phyloP scores from a whole-genome alignment of 768 basidiomycete species.

The Exidia glandulosa region DNA sequence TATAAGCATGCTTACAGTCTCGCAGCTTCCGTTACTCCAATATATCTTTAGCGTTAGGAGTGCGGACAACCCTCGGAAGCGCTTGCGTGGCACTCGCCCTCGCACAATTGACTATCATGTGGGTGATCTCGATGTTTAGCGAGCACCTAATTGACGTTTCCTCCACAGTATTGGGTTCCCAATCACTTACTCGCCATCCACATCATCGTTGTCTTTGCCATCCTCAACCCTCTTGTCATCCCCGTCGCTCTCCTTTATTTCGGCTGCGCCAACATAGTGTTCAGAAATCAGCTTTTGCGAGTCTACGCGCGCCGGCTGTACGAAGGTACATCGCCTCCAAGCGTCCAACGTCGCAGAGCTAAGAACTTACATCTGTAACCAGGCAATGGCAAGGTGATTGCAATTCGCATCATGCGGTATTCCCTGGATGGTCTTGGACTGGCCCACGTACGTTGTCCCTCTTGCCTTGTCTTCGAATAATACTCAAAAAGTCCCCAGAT shows the following conservation, averaged over 20 bases:
- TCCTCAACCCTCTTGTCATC: slow-evolving; percentile 24
- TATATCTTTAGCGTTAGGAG: slow-evolving; percentile 7
- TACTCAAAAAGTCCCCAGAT: slow-evolving; percentile 3
- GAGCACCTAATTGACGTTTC: neutral
- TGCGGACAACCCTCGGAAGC: slow-evolving; percentile 8
- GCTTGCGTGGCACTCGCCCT: slow-evolving; percentile 9
- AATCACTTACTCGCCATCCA: slow-evolving; percentile 19
- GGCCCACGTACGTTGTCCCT: slow-evolving; percentile 8
- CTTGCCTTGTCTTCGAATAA: neutral
- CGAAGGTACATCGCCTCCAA: neutral
- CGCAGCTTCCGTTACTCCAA: slow-evolving; percentile 8
- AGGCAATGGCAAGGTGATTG: slow-evolving; percentile 8
- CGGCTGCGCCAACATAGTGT: slow-evolving; percentile 12
- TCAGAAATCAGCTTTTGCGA: slow-evolving; percentile 16
- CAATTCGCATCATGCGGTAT: slow-evolving; percentile 19
- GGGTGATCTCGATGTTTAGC: neutral
- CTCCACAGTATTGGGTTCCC: slow-evolving; percentile 12
- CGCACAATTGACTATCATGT: slow-evolving; percentile 15
- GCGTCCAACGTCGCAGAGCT: too few species aligned
- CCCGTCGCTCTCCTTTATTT: slow-evolving; percentile 17
- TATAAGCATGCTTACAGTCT: neutral
- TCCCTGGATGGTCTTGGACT: slow-evolving; percentile 24
- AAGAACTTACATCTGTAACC: too few species aligned
- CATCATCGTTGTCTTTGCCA: slow-evolving; percentile 18
- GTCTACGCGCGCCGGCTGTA: slow-evolving; percentile 12